Percentiles rank a stretch among this genome's conserved stretches.
phyloP scores from a whole-genome alignment of 306 rosid genomes.

The Begonia peltatifolia region DNA sequence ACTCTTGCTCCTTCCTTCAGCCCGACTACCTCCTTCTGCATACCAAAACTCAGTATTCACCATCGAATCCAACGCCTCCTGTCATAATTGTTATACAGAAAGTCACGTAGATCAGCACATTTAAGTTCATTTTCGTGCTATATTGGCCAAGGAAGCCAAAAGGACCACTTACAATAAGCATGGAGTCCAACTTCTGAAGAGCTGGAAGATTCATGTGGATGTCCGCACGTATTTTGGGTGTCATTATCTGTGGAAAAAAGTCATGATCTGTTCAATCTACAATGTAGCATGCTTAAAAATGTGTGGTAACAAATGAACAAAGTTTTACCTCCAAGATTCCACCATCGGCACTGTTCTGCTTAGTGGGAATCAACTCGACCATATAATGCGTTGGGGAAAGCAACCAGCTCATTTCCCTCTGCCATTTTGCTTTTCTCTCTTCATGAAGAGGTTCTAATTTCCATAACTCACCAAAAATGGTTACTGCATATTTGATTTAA shows the following conservation, averaged over 20 bases:
- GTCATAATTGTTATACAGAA: constrained; percentile 4
- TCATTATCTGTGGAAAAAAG: constrained; percentile 56
- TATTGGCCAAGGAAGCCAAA: background rate
- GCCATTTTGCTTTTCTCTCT: constrained; percentile 73
- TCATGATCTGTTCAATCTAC: too few species aligned
- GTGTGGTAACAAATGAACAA: constrained; percentile 7
- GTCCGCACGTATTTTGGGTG: constrained; percentile 82
- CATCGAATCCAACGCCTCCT: constrained; percentile 89
- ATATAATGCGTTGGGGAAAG: constrained; percentile 83
- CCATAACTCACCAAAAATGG: constrained; percentile 87
- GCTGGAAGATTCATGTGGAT: constrained; percentile 92
- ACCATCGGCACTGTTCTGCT: constrained; percentile 71
- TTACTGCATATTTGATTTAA: constrained; percentile 35
- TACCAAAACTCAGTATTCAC: constrained; percentile 78
- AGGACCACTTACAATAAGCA: constrained; percentile 70
- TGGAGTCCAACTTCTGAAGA: constrained; percentile 85
- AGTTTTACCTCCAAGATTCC: constrained; percentile 63
- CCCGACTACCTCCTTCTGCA: constrained; percentile 72
- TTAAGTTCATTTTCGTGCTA: background rate
- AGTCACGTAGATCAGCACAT: background rate
- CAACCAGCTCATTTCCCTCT: constrained; percentile 79
- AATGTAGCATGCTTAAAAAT: too few species aligned
- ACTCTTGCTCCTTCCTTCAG: constrained; percentile 45
- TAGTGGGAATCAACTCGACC: constrained; percentile 95
- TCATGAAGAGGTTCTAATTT: constrained; percentile 82